phyloP scores from a whole-genome alignment of 1,284 basidiomycete species.

The Ceratobasidium theobromae region DNA sequence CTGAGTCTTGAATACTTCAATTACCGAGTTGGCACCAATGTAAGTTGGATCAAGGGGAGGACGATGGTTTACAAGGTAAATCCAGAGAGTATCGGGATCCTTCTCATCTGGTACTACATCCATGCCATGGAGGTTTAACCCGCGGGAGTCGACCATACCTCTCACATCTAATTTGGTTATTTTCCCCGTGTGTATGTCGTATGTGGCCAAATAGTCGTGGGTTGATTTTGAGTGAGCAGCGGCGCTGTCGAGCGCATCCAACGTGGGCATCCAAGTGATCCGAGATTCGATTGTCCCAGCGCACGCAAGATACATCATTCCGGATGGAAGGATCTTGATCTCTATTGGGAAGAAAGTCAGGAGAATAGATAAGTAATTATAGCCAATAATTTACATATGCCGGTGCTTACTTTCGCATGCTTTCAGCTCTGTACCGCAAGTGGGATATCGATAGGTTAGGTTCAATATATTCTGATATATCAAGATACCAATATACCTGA shows the following conservation, averaged over 20 bases:
- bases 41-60: constrained; percentile 45
- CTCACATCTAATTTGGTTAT: constrained; percentile 50
- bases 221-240: not conserved
- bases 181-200: constrained; percentile 7
- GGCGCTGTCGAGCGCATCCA: constrained; percentile 14
- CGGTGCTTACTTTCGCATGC: constrained; percentile 12
- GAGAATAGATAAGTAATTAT: not conserved
- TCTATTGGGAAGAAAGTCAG: not conserved
- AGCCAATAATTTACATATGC: not conserved
- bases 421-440: not conserved
- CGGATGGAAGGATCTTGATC: constrained; percentile 11
- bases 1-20: constrained; percentile 67
- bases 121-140: constrained; percentile 68
- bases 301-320: constrained; percentile 16
- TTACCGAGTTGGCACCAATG: constrained; percentile 65
- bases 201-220: constrained; percentile 8
- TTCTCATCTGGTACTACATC: constrained; percentile 60
- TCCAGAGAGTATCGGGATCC: constrained; percentile 54
- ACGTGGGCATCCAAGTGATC: constrained; percentile 9
- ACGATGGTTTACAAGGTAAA: constrained; percentile 71
- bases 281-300: constrained; percentile 16
- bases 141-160: constrained; percentile 47
- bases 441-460: not conserved
- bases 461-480: not conserved
- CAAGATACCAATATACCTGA: not conserved